Conservation (phyloP, 805 yeast species). For the Yamadazyma ubonensis region DNA sequence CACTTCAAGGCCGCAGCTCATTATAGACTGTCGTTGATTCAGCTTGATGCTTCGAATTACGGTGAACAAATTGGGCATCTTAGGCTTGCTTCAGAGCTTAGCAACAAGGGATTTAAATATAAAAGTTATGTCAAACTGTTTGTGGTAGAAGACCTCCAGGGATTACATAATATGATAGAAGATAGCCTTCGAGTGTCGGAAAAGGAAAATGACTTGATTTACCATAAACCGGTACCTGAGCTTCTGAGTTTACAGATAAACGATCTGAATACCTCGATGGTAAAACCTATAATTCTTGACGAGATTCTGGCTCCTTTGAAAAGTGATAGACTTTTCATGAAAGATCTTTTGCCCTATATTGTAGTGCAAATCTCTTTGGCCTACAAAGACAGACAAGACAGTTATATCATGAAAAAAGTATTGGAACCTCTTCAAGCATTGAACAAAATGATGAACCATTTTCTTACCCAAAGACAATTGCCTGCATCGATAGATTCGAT, state of each 20-base stretch:
- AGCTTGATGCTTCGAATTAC: constrained; percentile 50
- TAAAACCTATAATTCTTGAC: constrained; percentile 36
- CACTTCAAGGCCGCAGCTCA: constrained; percentile 75
- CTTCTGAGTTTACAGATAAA: constrained; percentile 39
- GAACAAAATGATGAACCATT: constrained; percentile 42
- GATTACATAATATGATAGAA: constrained; percentile 46
- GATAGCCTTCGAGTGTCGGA: constrained; percentile 55
- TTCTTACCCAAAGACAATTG: constrained; percentile 49
- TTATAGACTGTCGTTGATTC: constrained; percentile 55
- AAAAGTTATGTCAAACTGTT: constrained; percentile 41
- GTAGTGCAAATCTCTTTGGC: constrained; percentile 67
- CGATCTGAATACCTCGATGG: constrained; percentile 47
- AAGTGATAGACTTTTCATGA: constrained; percentile 39
- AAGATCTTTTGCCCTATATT: constrained; percentile 62
- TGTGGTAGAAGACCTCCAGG: constrained; percentile 52
- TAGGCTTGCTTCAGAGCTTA: constrained; percentile 37
- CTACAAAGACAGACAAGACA: constrained; percentile 62
- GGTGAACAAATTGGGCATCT: constrained; percentile 73
- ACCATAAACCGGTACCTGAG: constrained; percentile 63
- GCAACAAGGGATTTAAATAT: constrained; percentile 37
- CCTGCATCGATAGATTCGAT: constrained; percentile 64
- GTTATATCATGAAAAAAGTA: constrained; percentile 46
- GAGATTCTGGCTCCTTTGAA: constrained; percentile 27
- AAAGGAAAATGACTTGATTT: constrained; percentile 78
- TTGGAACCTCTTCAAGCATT: constrained; percentile 49